Evolutionary conservation across 2,329 filamentous ascomycete genomes (phyloP), one percentile per base, ranked within the genome.

Genomic region (Ascochyta viciae-villosae): DNA sequence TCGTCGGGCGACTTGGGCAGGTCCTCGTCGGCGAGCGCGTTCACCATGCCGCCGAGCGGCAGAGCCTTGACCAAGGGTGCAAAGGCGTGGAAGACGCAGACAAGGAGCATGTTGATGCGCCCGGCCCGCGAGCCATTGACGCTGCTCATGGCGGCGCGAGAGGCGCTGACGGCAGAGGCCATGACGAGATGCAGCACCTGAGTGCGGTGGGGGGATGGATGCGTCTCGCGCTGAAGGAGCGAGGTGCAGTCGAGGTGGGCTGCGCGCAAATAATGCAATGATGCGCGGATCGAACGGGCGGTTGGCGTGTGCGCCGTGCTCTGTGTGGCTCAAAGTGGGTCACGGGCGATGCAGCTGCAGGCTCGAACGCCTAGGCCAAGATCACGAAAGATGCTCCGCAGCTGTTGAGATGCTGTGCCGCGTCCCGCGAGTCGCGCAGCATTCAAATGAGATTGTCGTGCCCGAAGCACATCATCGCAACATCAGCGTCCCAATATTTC

Each of bases 1-100:
- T 89, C 88, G 23, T 83, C 79, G 38, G 73, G 50, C 34, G 58
- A 61, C 62, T 73, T 75, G 31, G 74, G 74, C 6, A 65, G 53
- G 24, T 72, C 73, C 15, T 69, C 69, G n/a, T 70, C 65, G 27
- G 57, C 62, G 35, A 74, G 54, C 7, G 65, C 55, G 41, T 53
- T 48, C 10, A 71, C 45, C 33, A 65, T 47, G 47, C 64, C 55
- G 47, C 64, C 68, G 51, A 74, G 58, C 35, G 74, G 74, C 40
- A 75, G 60, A 35, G 73, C 74, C 50, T 65, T 71, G 47, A 69
- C 71, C 41, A 74, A 53, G 39, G 74, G 71, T 54, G 67, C 63
- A 48, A 69, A 68, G 57, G 65, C 64, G 52, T 75, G 71, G 54
- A 71, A 61, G 55, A 75, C 59, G 54, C 58, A 63, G 60, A 73